These are phyloP conservation scores for Bolboschoenoplectus hybrid DNA, from an alignment of 202 grass and related monocot genomes.

Conservation along the genomic window DNA sequence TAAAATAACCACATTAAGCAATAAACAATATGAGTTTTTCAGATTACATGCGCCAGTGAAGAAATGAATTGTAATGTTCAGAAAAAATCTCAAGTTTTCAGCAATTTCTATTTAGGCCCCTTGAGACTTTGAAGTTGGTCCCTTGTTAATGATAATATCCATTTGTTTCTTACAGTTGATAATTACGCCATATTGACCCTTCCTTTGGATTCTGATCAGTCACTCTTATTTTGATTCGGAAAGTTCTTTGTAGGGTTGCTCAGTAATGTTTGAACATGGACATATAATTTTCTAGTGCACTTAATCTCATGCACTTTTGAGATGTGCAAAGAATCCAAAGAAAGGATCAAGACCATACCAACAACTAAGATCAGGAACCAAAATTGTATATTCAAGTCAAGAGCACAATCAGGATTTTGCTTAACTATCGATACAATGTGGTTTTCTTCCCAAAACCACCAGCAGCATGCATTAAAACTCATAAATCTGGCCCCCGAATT, in stretches of 20 bases:
- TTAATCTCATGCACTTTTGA: neutral
- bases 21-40: neutral
- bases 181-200: neutral
- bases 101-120: neutral
- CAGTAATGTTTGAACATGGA: neutral
- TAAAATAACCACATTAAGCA: neutral
- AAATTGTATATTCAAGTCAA: neutral
- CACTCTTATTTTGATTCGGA: neutral
- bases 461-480: conserved; percentile 8
- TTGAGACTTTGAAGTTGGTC: neutral
- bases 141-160: neutral
- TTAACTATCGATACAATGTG: neutral
- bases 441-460: conserved; percentile 6
- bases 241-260: neutral
- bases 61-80: neutral
- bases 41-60: neutral
- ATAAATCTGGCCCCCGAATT: neutral
- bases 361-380: conserved; percentile 3
- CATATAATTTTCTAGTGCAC: neutral
- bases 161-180: neutral
- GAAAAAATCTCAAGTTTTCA: neutral
- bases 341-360: neutral
- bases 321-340: conserved; percentile 3
- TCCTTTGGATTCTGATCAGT: neutral
- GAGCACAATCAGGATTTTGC: conserved; percentile 2